Percentiles rank a stretch among this genome's conserved stretches.
These are phyloP conservation scores for Cytospora mali DNA, from an alignment of 2,329 filamentous ascomycete genomes.

Conservation along the genomic window DNA sequence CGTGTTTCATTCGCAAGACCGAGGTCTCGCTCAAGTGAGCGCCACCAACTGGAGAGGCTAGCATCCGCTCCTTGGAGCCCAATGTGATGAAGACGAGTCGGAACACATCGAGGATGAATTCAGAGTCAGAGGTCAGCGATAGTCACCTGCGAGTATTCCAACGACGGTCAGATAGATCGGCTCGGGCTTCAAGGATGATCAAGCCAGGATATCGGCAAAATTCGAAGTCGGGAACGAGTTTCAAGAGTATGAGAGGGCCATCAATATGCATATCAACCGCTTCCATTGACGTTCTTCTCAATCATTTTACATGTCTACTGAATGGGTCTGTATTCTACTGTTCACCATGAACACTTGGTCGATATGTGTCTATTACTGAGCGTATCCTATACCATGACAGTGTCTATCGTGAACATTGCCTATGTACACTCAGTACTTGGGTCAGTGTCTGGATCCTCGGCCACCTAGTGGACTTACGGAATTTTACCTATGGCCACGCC, in stretches of 20 bases:
- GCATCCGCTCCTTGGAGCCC: conserved; percentile 5
- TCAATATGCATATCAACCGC: conserved; percentile 14
- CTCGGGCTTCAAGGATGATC: background rate
- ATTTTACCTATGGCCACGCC: background rate
- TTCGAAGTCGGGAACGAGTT: background rate
- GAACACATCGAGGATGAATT: background rate
- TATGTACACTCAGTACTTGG: background rate
- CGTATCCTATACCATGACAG: background rate
- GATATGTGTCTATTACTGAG: conserved; percentile 28
- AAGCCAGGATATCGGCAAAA: background rate
- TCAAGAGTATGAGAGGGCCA: conserved; percentile 9
- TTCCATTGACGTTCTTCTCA: no score
- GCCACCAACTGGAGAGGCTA: background rate
- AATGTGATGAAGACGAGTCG: background rate
- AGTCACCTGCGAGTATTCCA: background rate
- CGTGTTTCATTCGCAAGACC: no score
- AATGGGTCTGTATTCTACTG: conserved; percentile 2
- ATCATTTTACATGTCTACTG: no score
- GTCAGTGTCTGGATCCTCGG: background rate
- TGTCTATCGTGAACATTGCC: background rate
- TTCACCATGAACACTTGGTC: conserved; percentile 34
- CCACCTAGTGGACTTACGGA: background rate
- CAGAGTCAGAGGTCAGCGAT: background rate
- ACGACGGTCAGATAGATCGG: background rate
- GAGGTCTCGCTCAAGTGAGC: background rate